These are phyloP conservation scores for Gracilaria domingensis DNA, from an alignment of 23 red algal species.

Conservation along the genomic window DNA sequence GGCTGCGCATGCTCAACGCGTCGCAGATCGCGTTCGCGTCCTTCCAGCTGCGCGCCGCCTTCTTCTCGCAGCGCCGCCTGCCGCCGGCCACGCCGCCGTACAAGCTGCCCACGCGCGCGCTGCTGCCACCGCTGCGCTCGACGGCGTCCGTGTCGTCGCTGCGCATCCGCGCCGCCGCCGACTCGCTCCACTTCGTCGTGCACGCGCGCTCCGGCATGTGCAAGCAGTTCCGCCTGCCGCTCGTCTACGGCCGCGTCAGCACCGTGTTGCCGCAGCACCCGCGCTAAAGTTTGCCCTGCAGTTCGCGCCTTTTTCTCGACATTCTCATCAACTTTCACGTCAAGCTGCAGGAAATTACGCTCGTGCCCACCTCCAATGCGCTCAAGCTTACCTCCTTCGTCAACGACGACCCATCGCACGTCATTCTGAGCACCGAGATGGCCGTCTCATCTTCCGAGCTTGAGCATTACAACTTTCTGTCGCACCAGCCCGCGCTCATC, in stretches of 20 bases:
- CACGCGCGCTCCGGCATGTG: slow-evolving; percentile 22
- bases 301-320: slow-evolving; percentile 14
- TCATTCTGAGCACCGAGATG: slow-evolving; percentile 59
- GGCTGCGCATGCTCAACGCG: slow-evolving; percentile 29
- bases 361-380: slow-evolving; percentile 20
- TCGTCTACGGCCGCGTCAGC: slow-evolving; percentile 39
- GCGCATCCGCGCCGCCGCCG: not conserved
- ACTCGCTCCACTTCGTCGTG: not conserved
- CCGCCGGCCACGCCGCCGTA: not conserved
- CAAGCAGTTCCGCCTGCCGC: slow-evolving; percentile 44
- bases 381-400: slow-evolving; percentile 46
- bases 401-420: slow-evolving; percentile 47
- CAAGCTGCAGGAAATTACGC: slow-evolving; percentile 50
- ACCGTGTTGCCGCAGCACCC: not conserved
- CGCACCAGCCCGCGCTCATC: not conserved
- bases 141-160: slow-evolving; percentile 32
- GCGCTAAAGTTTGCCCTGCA: not conserved
- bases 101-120: slow-evolving; percentile 39
- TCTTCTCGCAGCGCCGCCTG: not conserved
- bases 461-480: not conserved
- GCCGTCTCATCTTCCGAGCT: slow-evolving; percentile 32
- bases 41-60: slow-evolving; percentile 22
- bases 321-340: slow-evolving; percentile 47
- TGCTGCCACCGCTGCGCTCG: slow-evolving; percentile 36
- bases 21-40: slow-evolving; percentile 13